Conservation (phyloP, 805 yeast genomes). For the Kodamaea kaohsiungensis region DNA sequence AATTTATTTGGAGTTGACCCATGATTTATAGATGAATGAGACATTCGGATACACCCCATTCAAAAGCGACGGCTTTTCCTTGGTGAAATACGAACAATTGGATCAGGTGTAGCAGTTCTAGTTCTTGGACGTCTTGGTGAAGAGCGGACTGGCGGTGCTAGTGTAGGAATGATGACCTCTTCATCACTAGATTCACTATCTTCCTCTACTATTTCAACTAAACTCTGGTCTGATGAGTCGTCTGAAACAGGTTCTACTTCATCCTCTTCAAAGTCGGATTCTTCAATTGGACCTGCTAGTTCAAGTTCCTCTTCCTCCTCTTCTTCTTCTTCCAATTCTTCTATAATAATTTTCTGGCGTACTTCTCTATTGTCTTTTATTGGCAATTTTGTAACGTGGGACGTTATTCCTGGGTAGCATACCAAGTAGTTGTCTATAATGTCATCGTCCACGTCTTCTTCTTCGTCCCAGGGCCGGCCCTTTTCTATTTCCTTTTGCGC, state of each 20-base stretch:
- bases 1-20: conserved; percentile 25
- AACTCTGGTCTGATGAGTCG: background rate
- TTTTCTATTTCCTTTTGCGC: conserved; percentile 49
- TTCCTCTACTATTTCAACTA: background rate
- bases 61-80: background rate
- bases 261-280: conserved; percentile 2
- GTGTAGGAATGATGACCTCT: background rate
- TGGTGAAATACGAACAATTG: background rate
- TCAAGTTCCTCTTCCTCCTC: conserved; percentile 3
- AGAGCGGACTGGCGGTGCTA: background rate
- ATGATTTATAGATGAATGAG: background rate
- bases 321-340: conserved; percentile 2
- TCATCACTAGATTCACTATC: background rate
- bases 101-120: background rate
- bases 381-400: background rate
- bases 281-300: background rate
- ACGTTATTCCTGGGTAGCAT: conserved; percentile 38
- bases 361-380: background rate
- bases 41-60: background rate
- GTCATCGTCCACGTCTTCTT: conserved; percentile 4
- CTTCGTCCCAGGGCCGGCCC: conserved; percentile 14
- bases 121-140: background rate
- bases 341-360: background rate
- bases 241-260: background rate
- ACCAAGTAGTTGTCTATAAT: conserved; percentile 27